A percentile compares a stretch with the other conserved stretches of the same genome.
Evolutionary conservation across 176 grass and related monocot species (phyloP).

Genomic region (Pharus latifolius): DNA sequence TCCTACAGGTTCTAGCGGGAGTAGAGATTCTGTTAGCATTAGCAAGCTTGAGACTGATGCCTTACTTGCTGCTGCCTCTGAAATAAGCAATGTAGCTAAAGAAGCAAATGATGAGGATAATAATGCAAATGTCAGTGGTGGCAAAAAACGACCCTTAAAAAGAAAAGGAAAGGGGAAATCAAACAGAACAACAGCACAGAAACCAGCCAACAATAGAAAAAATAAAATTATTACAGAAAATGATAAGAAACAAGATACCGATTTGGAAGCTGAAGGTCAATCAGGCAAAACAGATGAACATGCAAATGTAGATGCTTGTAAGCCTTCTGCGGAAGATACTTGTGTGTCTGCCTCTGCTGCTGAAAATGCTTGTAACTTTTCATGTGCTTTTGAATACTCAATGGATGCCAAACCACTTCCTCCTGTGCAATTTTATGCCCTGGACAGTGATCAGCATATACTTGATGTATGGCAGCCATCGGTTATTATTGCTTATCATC

Average conservation of each 20-base stretch:
- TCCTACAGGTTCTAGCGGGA: slow-evolving; percentile 45
- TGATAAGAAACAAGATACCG: slow-evolving; percentile 21
- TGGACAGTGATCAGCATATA: slow-evolving; percentile 67
- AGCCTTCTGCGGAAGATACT: slow-evolving; percentile 4
- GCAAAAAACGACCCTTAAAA: slow-evolving; percentile 26
- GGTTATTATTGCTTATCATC: slow-evolving; percentile 87
- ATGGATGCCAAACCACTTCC: slow-evolving; percentile 49
- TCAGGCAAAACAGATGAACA: slow-evolving; percentile 24
- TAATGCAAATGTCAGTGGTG: slow-evolving; percentile 25
- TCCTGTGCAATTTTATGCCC: slow-evolving; percentile 76
- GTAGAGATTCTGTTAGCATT: slow-evolving; percentile 46
- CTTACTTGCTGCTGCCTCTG: slow-evolving; percentile 68
- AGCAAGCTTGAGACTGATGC: slow-evolving; percentile 78
- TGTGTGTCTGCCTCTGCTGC: neutral
- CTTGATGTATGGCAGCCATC: slow-evolving; percentile 75
- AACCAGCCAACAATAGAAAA: slow-evolving; percentile 19
- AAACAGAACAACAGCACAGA: slow-evolving; percentile 35
- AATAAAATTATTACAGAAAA: slow-evolving; percentile 14
- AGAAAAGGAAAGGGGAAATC: slow-evolving; percentile 45
- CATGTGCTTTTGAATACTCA: neutral
- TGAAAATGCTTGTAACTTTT: neutral
- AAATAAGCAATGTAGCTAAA: slow-evolving; percentile 50
- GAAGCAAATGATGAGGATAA: slow-evolving; percentile 31
- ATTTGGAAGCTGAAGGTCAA: slow-evolving; percentile 18
- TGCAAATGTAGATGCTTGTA: slow-evolving; percentile 3